These are phyloP conservation scores for Suhomyces bokatorum DNA, from an alignment of 1,139 yeast species.

Conservation along the genomic window DNA sequence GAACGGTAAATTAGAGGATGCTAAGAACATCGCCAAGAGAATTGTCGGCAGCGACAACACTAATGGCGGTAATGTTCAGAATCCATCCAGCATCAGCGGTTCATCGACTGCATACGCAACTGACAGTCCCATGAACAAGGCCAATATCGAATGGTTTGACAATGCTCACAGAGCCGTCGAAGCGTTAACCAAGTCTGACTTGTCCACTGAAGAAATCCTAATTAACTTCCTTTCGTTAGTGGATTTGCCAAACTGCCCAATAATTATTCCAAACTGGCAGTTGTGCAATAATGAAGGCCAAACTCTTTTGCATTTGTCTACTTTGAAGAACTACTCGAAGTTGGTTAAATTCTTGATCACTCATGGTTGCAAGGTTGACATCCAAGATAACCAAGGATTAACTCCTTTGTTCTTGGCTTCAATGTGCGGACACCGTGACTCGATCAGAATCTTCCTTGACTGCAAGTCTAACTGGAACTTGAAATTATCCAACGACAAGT, in stretches of 20 bases:
- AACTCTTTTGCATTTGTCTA: slow-evolving; percentile 81
- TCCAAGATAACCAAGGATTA: slow-evolving; percentile 74
- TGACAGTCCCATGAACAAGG: slow-evolving; percentile 18
- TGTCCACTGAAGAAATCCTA: slow-evolving; percentile 58
- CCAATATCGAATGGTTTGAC: slow-evolving; percentile 48
- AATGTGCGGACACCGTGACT: slow-evolving; percentile 65
- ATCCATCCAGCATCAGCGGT: slow-evolving; percentile 8
- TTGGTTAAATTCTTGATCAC: slow-evolving; percentile 65
- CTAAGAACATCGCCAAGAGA: slow-evolving; percentile 83
- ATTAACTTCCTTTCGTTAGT: slow-evolving; percentile 65
- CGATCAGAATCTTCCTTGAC: slow-evolving; percentile 56
- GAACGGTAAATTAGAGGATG: slow-evolving; percentile 93
- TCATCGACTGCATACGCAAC: slow-evolving; percentile 2
- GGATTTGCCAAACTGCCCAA: slow-evolving; percentile 62
- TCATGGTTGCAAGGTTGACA: slow-evolving; percentile 79
- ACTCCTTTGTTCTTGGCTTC: slow-evolving; percentile 89
- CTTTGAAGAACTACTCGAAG: slow-evolving; percentile 66
- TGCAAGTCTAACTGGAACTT: slow-evolving; percentile 65
- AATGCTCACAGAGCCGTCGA: slow-evolving; percentile 49
- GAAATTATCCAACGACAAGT: slow-evolving; percentile 59
- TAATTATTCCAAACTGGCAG: slow-evolving; percentile 72
- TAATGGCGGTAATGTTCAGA: slow-evolving; percentile 7
- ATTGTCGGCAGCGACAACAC: slow-evolving; percentile 63
- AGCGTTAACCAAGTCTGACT: slow-evolving; percentile 47
- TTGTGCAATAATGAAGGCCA: slow-evolving; percentile 81